A percentile compares a stretch with the other conserved stretches of the same genome.
Conservation (phyloP, 2,329 filamentous ascomycete species). For the Pseudonectria buxi region DNA sequence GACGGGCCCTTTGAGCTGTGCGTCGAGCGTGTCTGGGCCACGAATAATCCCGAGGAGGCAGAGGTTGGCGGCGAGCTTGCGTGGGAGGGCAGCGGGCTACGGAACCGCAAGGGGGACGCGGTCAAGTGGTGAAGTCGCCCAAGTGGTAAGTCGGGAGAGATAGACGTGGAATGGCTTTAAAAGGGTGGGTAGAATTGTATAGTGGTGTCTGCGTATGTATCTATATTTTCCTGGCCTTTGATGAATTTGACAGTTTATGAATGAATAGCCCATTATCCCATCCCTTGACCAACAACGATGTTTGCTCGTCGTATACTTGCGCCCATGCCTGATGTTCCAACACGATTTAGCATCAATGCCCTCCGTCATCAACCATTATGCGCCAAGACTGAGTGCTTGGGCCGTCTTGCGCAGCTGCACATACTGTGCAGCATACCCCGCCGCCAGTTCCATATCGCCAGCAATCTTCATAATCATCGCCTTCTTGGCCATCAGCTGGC, state of each 20-base stretch:
- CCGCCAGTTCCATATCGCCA: slow-evolving; percentile 57
- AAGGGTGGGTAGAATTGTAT: neutral
- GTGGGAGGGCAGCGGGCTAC: slow-evolving; percentile 23
- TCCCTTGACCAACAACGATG: no score
- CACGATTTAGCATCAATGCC: no score
- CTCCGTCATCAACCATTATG: slow-evolving; percentile 5
- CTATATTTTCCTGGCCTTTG: neutral
- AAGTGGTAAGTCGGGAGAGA: neutral
- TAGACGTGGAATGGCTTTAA: neutral
- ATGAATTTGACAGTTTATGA: neutral
- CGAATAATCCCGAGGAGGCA: slow-evolving; percentile 46
- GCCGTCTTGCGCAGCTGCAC: slow-evolving; percentile 45
- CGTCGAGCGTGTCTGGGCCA: slow-evolving; percentile 85
- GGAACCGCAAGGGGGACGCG: slow-evolving; percentile 31
- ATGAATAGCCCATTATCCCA: no score
- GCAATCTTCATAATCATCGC: slow-evolving; percentile 66
- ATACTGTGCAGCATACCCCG: slow-evolving; percentile 61
- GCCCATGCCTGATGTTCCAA: no score
- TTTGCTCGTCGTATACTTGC: no score
- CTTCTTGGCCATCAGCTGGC: slow-evolving; percentile 77
- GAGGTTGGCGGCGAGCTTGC: slow-evolving; percentile 11
- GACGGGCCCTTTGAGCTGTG: slow-evolving; percentile 83
- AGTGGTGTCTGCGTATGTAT: no score
- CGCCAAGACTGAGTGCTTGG: slow-evolving; percentile 22
- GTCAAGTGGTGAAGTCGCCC: slow-evolving; percentile 28